Base-by-base conservation (phyloP, 2,329 filamentous ascomycete genomes). In the Didymella segeticola region DNA sequence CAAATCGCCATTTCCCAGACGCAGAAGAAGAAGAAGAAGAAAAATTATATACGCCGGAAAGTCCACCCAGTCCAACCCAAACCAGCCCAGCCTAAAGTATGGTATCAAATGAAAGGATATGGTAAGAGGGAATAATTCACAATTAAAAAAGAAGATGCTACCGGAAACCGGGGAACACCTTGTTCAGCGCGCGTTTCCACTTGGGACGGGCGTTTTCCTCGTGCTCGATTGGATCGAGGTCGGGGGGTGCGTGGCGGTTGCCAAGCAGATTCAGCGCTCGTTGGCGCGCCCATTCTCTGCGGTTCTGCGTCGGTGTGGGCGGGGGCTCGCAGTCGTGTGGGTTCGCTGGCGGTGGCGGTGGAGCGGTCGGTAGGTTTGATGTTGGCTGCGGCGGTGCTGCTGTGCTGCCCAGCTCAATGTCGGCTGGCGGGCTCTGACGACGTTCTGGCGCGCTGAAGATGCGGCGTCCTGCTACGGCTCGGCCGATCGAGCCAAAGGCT, bases 281-380 rank as follows among this genome's bases (percentile, higher is more conserved):
- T 53, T 78, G 75, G 4, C 77, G 71, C 5, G 78, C 77, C 77
- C 78, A 79, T 53, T 80, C 77, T 46, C 77, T 63, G 31, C 77
- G 68, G 27, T 73, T 69, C 5, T 68, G 67, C 0, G 61, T 34
- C 31, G 43, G 23, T 14, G n/a, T 25, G 12, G 37, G 43, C 7
- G 25, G 43, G 6, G 25, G 50, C 9, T 48, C 46, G 36, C 46
- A 48, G 25, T 48, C 46, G 7, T 25, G 46, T 17, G 39, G 8
- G 25, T 48, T 48, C 4, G 29, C 14, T 14, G 22, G 29, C n/a
- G 29, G 11, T 14, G 30, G 37, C 2, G 19, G 49, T 34, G 22
- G 26, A 26, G 10, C 15, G 10, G 29, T 15, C 14, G 39, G 39
- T 17, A 33, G 14, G 20, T 20, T 43, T 15, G 41, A 43, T 6